phyloP scores from a whole-genome alignment of 2,329 filamentous ascomycete genomes.

The Nemania serpens region DNA sequence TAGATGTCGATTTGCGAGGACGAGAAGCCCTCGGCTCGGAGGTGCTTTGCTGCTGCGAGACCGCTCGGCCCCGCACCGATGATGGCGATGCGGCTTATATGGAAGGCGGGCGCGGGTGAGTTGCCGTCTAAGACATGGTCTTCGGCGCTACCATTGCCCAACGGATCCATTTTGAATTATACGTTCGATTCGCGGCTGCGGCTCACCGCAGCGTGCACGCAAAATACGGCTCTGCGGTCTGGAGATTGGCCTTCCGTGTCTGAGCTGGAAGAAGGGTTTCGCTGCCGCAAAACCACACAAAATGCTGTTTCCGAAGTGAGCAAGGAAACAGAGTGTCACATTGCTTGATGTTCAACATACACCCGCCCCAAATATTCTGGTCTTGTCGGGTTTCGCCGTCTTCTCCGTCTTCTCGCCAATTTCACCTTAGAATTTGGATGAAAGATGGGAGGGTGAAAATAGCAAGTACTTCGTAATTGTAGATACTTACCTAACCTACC shows the following conservation, averaged over 20 bases:
- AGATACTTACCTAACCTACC: not conserved
- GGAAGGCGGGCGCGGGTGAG: slow-evolving; percentile 43
- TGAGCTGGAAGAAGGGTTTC: not conserved
- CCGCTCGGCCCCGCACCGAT: slow-evolving; percentile 85
- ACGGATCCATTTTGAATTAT: slow-evolving; percentile 29
- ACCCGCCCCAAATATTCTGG: not conserved
- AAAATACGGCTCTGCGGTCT: not conserved
- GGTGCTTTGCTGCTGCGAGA: slow-evolving; percentile 78
- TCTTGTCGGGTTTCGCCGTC: not conserved
- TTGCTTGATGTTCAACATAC: not conserved
- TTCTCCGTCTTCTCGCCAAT: not conserved
- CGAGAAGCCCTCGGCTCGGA: slow-evolving; percentile 64
- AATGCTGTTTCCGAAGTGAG: not conserved
- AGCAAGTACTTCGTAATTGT: not conserved
- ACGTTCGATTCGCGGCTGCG: not conserved
- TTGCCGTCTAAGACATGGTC: not conserved
- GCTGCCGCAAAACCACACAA: not conserved
- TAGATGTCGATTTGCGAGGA: slow-evolving; percentile 77
- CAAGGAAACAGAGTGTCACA: not conserved
- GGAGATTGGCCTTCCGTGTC: not conserved
- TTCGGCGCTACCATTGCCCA: slow-evolving; percentile 8
- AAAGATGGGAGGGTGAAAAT: not conserved
- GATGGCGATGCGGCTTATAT: slow-evolving; percentile 69
- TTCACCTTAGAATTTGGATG: not conserved
- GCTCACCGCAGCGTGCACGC: no score